Conservation (phyloP, 2,329 filamentous ascomycete genomes). For the Ilyonectria sp. region DNA sequence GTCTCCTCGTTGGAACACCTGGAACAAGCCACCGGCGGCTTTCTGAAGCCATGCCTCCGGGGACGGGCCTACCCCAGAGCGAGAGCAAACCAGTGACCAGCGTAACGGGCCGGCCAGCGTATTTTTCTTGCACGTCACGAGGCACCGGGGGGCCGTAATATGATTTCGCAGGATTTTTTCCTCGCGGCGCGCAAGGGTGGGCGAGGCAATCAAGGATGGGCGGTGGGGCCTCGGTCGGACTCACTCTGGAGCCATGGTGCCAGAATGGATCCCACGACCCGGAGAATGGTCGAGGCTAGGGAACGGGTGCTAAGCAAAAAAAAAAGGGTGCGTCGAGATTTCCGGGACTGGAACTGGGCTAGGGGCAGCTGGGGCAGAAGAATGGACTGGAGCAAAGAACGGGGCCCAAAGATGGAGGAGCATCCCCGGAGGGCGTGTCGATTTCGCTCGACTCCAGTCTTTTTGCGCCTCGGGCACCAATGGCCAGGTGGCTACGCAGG, state of each 20-base stretch:
- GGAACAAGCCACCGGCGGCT: not conserved
- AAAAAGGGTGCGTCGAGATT: not conserved
- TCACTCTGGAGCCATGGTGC: slow-evolving; percentile 6
- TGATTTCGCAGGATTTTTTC: not conserved
- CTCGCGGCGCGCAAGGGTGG: not conserved
- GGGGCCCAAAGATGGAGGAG: not conserved
- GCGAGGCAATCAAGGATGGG: not conserved
- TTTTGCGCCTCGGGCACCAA: not conserved
- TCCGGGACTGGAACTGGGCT: not conserved
- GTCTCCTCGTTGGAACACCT: too few species aligned
- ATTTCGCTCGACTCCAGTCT: not conserved
- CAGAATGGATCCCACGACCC: not conserved
- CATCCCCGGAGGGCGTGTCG: not conserved
- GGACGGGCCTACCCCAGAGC: not conserved
- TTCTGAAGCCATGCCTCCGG: not conserved
- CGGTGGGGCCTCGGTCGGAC: slow-evolving; percentile 13
- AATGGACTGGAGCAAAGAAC: not conserved
- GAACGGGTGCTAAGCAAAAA: not conserved
- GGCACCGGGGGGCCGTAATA: not conserved
- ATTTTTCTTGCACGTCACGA: not conserved
- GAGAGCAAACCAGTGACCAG: not conserved
- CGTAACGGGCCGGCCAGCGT: not conserved
- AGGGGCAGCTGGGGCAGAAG: not conserved
- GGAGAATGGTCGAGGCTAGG: not conserved
- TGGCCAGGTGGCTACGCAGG: not conserved